These are phyloP conservation scores for Capniomyces stellatus DNA, from an alignment of 371 early-diverging fungal genomes.

Conservation along the genomic window DNA sequence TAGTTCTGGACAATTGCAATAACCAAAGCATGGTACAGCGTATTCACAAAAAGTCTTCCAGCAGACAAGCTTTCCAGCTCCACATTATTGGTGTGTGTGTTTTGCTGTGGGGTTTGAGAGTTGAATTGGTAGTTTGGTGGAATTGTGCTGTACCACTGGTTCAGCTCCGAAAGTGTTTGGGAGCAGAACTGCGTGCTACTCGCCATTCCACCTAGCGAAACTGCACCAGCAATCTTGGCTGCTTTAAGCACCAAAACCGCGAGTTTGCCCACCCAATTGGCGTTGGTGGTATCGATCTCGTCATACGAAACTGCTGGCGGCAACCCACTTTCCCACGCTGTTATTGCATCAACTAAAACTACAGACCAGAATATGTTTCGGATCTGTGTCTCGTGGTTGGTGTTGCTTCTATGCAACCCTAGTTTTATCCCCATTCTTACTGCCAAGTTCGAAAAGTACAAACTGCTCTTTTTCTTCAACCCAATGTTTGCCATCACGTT, in stretches of 20 bases:
- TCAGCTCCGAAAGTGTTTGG: not conserved
- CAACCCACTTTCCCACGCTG: not conserved
- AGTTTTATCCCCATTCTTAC: not conserved
- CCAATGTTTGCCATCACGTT: not conserved
- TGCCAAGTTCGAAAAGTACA: not conserved
- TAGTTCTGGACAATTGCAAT: not conserved
- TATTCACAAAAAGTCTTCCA: not conserved
- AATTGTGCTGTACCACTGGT: not conserved
- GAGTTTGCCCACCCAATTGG: not conserved
- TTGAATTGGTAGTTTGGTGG: not conserved
- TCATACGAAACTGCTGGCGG: not conserved
- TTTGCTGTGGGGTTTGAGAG: not conserved
- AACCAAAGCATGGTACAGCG: not conserved
- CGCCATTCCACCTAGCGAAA: not conserved
- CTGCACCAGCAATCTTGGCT: not conserved
- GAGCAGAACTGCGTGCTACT: not conserved
- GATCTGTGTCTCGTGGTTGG: not conserved
- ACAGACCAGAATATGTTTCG: not conserved
- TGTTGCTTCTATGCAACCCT: not conserved
- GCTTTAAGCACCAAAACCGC: not conserved
- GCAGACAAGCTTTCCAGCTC: not conserved
- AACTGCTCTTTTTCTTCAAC: not conserved
- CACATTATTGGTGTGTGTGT: no score
- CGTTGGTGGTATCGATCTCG: not conserved
- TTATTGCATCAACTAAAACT: not conserved